A percentile compares a stretch with the other conserved stretches of the same genome.
phyloP scores from a whole-genome alignment of 2,329 filamentous ascomycete species.

The Aureobasidium subglaciale region DNA sequence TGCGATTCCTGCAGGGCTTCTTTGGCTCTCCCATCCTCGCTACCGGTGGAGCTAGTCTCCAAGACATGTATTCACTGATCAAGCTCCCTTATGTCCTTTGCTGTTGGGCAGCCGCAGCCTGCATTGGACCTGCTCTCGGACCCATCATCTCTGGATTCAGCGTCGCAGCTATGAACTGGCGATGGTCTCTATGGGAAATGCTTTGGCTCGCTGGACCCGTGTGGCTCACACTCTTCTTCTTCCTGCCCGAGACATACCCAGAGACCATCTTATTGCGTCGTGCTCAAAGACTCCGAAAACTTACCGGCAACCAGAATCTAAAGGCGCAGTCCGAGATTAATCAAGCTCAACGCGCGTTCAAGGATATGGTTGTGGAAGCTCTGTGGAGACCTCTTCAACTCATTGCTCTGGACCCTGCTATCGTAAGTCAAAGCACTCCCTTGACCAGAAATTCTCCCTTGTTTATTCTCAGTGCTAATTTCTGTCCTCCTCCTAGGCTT shows the following conservation, averaged over 20 bases:
- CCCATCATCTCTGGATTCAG: conserved; percentile 56
- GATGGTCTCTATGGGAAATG: conserved; percentile 59
- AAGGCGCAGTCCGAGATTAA: conserved; percentile 57
- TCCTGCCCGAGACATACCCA: conserved; percentile 57
- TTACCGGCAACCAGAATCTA: conserved; percentile 48
- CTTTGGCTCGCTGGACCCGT: conserved; percentile 55
- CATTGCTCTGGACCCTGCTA: conserved; percentile 48
- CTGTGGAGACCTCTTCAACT: conserved; percentile 56
- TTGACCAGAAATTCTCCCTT: no score
- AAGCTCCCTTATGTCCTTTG: conserved; percentile 53
- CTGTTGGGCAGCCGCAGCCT: conserved; percentile 50
- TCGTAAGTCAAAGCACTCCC: conserved; percentile 33
- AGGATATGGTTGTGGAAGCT: conserved; percentile 44
- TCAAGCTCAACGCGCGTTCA: conserved; percentile 42
- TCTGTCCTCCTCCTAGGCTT: conserved; percentile 35
- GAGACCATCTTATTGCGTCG: conserved; percentile 54
- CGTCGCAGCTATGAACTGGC: conserved; percentile 51
- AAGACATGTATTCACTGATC: conserved; percentile 51
- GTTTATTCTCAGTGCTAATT: no score
- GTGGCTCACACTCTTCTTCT: conserved; percentile 51
- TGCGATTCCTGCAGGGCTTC: conserved; percentile 58
- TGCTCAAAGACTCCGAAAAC: conserved; percentile 50
- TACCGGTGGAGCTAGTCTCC: conserved; percentile 47
- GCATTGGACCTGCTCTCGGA: conserved; percentile 48
- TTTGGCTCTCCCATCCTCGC: conserved; percentile 60